Base-by-base conservation (phyloP, 164 flowering plant species). In the Macadamia tetraphylla region DNA sequence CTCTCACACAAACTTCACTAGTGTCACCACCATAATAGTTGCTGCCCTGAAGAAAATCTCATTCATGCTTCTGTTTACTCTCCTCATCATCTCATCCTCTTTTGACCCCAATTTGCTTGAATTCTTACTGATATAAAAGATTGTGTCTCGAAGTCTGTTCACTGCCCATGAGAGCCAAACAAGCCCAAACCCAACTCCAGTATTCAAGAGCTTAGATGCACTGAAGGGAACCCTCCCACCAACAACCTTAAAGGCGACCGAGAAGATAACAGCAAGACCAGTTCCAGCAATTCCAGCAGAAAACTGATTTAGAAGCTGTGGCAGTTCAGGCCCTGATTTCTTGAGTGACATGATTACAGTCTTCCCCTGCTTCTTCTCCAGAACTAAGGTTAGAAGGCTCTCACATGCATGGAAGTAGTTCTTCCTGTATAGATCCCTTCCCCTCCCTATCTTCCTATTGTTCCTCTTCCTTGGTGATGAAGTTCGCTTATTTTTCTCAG, bases 131-230 rank as follows among this genome's bases (percentile, higher is more conserved):
- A 84, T 74, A 52, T 63, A 56, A 29, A 84, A 23, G 58, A 91
- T 60, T 1, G 84, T 76, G 61, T 86, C 81, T 74, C 92, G 81
- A 72, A 94, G 76, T 61, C 60, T 74, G 69, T 85, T 87, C 68
- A 90, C 92, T 29, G 93, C 84, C 85, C 82, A 82, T 0, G 98
- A 89, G 17, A 91, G 90, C 97, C 97, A 91, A 60, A 94, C 82
- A 51, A 91, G 75, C 15, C 88, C 97, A 48, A 94, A 73, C 0
- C 91, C 97, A 11, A 91, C 46, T 0, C 93, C 90, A 0, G 90
- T 78, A 75, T 74, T 87, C 44, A 87, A 66, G 61, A 87, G 52
- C 72, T 82, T 88, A 5, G 86, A 79, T 6, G 87, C 72, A 62
- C 85, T 82, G 29, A 89, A 77, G n/a, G 92, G 84, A 1, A 81